A percentile compares a stretch with the other conserved stretches of the same genome.
Conservation (phyloP, 352 stramenopile species). For the Ophiocytium majus region DNA sequence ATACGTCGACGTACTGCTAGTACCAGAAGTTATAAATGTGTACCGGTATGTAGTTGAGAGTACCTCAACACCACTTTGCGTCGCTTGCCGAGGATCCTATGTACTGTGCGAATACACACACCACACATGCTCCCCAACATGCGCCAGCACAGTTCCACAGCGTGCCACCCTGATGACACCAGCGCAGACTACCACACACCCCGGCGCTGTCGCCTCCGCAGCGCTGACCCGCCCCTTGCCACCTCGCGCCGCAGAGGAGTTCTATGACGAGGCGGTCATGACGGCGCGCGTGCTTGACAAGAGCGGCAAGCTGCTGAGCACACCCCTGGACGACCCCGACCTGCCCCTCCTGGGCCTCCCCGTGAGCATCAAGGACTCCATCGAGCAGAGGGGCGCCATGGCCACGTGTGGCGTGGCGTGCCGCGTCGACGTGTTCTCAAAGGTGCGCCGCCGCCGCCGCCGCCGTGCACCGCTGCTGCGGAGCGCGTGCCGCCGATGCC, state of each 20-base stretch:
- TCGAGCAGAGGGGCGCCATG: conserved; percentile 19
- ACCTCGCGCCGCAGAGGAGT: conserved; percentile 34
- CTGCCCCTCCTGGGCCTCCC: conserved; percentile 39
- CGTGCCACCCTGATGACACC: neutral
- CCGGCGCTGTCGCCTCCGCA: too few species aligned
- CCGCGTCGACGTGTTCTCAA: neutral
- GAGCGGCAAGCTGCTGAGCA: neutral
- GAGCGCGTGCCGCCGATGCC: too few species aligned
- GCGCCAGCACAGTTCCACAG: neutral
- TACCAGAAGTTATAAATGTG: too few species aligned
- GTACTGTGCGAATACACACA: too few species aligned
- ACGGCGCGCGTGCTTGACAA: conserved; percentile 26
- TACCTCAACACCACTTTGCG: neutral
- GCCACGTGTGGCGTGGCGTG: conserved; percentile 51
- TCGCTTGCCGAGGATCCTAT: neutral
- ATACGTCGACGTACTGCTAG: too few species aligned
- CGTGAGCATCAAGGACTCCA: conserved; percentile 56
- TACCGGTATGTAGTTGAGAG: too few species aligned
- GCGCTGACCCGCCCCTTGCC: neutral
- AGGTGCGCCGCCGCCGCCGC: too few species aligned
- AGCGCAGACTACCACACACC: too few species aligned
- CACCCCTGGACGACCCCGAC: neutral
- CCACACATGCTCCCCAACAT: too few species aligned
- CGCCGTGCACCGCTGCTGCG: too few species aligned
- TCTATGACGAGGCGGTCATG: conserved; percentile 52